phyloP scores from a whole-genome alignment of 305 asterid species.

The Fraxinus sp. region DNA sequence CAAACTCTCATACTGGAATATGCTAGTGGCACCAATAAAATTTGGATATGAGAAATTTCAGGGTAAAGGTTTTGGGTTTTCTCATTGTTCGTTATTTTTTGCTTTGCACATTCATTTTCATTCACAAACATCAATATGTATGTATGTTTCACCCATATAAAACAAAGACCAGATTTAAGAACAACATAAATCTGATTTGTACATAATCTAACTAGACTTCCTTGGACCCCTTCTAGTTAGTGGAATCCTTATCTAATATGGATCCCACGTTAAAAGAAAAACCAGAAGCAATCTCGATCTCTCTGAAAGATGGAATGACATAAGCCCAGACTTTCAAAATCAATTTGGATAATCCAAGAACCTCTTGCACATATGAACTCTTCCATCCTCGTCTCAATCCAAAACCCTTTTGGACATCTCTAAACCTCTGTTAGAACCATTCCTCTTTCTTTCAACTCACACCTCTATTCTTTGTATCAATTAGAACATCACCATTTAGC shows the following conservation, averaged over 20 bases:
- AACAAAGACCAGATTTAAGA: neutral
- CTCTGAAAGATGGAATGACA: neutral
- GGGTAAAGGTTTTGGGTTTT: neutral
- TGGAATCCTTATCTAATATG: neutral
- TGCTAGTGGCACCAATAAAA: neutral
- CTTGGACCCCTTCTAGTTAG: neutral
- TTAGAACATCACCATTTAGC: neutral
- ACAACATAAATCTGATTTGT: neutral
- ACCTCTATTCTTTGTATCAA: neutral
- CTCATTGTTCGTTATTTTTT: neutral
- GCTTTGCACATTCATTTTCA: neutral
- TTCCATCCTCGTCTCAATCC: neutral
- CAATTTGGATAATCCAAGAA: neutral
- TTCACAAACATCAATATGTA: neutral
- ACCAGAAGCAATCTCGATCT: neutral
- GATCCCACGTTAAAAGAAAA: neutral
- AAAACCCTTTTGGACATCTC: neutral
- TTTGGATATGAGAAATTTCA: neutral
- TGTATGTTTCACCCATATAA: neutral
- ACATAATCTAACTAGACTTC: neutral
- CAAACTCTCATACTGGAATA: neutral
- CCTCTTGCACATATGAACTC: neutral
- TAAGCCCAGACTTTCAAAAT: neutral
- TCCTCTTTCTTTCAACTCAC: neutral
- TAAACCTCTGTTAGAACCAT: neutral